Percentiles rank a stretch among this genome's conserved stretches.
Evolutionary conservation across 345 rosid species (phyloP).

Genomic region (Draba incana): DNA sequence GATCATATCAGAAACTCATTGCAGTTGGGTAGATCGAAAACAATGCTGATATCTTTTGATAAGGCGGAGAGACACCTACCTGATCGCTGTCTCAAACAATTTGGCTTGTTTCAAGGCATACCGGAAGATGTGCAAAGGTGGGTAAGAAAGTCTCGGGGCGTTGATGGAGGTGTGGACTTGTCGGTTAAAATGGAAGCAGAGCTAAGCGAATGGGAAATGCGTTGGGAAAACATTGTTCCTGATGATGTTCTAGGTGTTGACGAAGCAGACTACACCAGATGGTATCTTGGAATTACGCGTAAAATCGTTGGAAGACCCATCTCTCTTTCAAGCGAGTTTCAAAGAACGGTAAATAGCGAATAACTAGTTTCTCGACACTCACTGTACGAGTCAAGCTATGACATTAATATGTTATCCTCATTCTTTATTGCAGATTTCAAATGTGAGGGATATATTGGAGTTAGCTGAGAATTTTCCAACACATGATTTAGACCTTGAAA

Average conservation of each 20-base stretch:
- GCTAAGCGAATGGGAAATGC: constrained; percentile 86
- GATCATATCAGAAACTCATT: constrained; percentile 60
- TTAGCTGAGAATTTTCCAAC: constrained; percentile 73
- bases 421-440: constrained; percentile 60
- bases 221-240: constrained; percentile 60
- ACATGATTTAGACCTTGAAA: constrained; percentile 70
- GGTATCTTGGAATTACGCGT: constrained; percentile 81
- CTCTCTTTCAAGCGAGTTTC: constrained; percentile 80
- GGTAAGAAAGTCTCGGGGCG: constrained; percentile 97
- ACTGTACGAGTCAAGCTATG: background rate
- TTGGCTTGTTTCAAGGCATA: constrained; percentile 70
- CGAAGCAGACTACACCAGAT: constrained; percentile 78
- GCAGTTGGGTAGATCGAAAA: constrained; percentile 84
- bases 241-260: constrained; percentile 65
- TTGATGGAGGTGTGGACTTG: constrained; percentile 95
- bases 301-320: constrained; percentile 83
- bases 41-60: constrained; percentile 94
- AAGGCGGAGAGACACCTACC: constrained; percentile 99
- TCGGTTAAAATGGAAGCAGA: constrained; percentile 89
- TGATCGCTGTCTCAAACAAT: constrained; percentile 91
- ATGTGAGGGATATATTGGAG: constrained; percentile 75
- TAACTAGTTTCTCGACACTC: constrained; percentile 18
- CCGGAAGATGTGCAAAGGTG: constrained; percentile 86
- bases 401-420: background rate
- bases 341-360: constrained; percentile 63